Base-by-base conservation (phyloP, 1,284 basidiomycete genomes). In the Cerioporus squamosus region DNA sequence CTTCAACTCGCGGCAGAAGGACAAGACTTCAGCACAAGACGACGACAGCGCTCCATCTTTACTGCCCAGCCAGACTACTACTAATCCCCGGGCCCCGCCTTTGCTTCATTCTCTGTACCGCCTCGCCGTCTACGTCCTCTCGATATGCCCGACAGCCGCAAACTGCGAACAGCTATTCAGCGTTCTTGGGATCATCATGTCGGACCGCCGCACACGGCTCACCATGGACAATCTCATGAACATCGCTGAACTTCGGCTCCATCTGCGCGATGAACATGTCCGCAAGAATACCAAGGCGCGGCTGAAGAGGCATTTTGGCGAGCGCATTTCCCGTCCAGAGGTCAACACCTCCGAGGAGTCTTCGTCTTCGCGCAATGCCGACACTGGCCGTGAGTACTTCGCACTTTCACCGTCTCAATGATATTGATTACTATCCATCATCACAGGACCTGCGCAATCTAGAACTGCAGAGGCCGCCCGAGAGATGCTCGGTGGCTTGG, bases 81-180 rank as follows among this genome's bases (percentile, higher is more conserved):
- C 9, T 36, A 36, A 36, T 15, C 8, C 33, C 15, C 33, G 33
- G 8, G 15, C 15, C 15, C 33, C 33, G 8, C 33, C 33, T 36
- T 15, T n/a, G n/a, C n/a, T n/a, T 29, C 9, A 29, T 6, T 29
- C 38, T 22, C 46, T 22, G 17, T 26, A 20, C 15, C 12, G 26
- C 5, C 53, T 63, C 10, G 61, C 61, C 2, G 15, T 17, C 26
- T 53, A 26, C 44, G 20, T 63, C 45, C 56, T 63, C 12, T 60
- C 61, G 5, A 48, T 63, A 14, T 57, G 49, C 38, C 36, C 58
- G 3, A 60, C 57, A 31, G 56, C 59, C 12, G 58, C 59, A 52
- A 52, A 54, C n/a, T 57, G 58, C 31, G 54, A 63, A 47, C 44
- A 55, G 18, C 59, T 63, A 17, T 63, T 63, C 51, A 63, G 61